These are phyloP conservation scores for Solanum tarapatanum DNA, from an alignment of 257 asterid genomes.

Conservation along the genomic window DNA sequence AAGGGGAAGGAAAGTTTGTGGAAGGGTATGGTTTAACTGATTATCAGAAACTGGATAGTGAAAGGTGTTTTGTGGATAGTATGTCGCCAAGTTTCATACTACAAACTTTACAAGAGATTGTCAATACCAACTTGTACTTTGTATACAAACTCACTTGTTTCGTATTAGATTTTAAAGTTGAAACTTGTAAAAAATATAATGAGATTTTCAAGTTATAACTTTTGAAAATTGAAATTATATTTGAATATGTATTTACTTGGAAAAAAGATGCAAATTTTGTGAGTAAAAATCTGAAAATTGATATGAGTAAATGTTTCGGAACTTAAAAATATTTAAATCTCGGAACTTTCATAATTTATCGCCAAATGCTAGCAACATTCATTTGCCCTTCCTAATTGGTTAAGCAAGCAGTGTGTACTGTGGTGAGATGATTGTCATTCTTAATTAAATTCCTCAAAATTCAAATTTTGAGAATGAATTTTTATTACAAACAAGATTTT, in stretches of 20 bases:
- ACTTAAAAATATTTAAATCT: no score
- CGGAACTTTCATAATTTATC: not conserved
- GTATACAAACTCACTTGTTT: no score
- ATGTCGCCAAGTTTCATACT: conserved; percentile 15
- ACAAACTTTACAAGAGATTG: not conserved
- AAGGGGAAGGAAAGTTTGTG: conserved; percentile 3
- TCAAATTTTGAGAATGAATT: not conserved
- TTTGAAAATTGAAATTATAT: no score
- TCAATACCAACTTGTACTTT: not conserved
- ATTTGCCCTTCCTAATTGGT: not conserved
- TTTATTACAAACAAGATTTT: no score
- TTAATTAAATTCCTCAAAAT: not conserved
- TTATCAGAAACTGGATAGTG: conserved; percentile 2
- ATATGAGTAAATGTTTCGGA: no score
- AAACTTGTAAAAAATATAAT: no score
- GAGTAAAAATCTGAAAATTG: no score
- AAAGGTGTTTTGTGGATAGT: conserved; percentile 19
- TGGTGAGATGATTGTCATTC: not conserved
- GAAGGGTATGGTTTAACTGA: not conserved
- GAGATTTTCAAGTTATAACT: no score
- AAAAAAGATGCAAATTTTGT: no score
- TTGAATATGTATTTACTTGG: not conserved
- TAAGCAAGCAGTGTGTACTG: not conserved
- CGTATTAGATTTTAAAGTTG: no score
- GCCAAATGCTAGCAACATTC: not conserved